phyloP scores from a whole-genome alignment of 345 rosid species.

The Hibiscus trionum region DNA sequence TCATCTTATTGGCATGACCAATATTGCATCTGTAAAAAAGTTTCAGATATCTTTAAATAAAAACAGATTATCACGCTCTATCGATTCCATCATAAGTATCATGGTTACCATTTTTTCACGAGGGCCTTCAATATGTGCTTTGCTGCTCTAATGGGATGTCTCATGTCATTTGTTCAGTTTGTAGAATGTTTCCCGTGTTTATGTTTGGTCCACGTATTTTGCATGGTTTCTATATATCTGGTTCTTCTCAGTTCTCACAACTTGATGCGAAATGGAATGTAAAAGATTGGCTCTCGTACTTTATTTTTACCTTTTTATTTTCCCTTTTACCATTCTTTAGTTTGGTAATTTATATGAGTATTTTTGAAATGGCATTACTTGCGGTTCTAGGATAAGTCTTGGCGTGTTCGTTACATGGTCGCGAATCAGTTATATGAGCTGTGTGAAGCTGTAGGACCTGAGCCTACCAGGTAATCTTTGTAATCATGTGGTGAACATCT shows the following conservation, averaged over 20 bases:
- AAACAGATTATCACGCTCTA: background rate
- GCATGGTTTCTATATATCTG: background rate
- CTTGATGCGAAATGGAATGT: background rate
- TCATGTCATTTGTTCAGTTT: background rate
- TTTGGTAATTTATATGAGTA: background rate
- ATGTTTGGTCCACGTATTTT: background rate
- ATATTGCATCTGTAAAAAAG: background rate
- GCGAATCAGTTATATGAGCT: constrained; percentile 79
- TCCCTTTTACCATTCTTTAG: background rate
- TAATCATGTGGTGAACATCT: background rate
- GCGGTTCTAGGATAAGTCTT: constrained; percentile 60
- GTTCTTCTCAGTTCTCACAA: background rate
- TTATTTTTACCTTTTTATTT: background rate
- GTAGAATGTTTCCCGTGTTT: background rate
- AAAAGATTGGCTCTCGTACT: background rate
- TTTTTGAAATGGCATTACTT: constrained; percentile 3
- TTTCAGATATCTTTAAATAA: background rate
- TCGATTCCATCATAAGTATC: background rate
- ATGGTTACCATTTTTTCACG: background rate
- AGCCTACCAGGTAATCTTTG: constrained; percentile 57
- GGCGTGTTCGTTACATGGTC: constrained; percentile 89
- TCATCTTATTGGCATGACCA: background rate
- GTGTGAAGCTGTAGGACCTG: constrained; percentile 84
- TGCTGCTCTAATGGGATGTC: background rate
- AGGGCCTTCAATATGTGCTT: background rate